phyloP scores from a whole-genome alignment of 73 alveolate species.

The Paramecium primaurelia region DNA sequence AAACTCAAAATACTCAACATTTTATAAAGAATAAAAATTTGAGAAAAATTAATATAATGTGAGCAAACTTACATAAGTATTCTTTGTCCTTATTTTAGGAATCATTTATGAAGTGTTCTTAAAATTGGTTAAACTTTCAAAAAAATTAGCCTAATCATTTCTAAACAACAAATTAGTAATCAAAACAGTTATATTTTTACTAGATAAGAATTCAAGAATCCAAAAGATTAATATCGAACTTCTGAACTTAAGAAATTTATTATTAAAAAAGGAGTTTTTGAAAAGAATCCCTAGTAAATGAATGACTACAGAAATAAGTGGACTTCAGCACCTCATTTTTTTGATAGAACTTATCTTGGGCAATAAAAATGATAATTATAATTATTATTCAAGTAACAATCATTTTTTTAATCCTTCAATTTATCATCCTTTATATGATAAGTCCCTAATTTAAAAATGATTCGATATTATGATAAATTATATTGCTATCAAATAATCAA shows the following conservation, averaged over 20 bases:
- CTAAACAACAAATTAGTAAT: slow-evolving; percentile 8
- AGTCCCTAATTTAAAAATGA: too few species aligned
- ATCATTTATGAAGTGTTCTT: slow-evolving; percentile 9
- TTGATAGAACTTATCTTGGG: slow-evolving; percentile 59
- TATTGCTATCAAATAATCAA: too few species aligned
- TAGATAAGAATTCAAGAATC: slow-evolving; percentile 57
- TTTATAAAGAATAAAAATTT: slow-evolving; percentile 43
- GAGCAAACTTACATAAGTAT: slow-evolving; percentile 46
- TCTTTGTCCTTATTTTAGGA: neutral
- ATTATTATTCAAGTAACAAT: neutral
- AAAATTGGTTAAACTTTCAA: slow-evolving; percentile 55
- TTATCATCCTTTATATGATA: neutral
- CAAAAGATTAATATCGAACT: slow-evolving; percentile 40
- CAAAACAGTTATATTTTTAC: neutral
- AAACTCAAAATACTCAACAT: slow-evolving; percentile 24
- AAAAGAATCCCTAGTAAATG: slow-evolving; percentile 47
- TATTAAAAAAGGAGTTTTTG: slow-evolving; percentile 44
- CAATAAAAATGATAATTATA: slow-evolving; percentile 28
- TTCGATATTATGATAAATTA: too few species aligned
- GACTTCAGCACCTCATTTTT: slow-evolving; percentile 57
- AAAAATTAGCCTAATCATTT: slow-evolving; percentile 6
- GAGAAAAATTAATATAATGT: slow-evolving; percentile 41
- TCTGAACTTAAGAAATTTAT: slow-evolving; percentile 47
- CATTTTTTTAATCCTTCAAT: neutral
- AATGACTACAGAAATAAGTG: slow-evolving; percentile 47